Percentiles rank a stretch among this genome's conserved stretches.
Evolutionary conservation across 2,329 filamentous ascomycete species (phyloP).

Genomic region (Elsinoe batatas): DNA sequence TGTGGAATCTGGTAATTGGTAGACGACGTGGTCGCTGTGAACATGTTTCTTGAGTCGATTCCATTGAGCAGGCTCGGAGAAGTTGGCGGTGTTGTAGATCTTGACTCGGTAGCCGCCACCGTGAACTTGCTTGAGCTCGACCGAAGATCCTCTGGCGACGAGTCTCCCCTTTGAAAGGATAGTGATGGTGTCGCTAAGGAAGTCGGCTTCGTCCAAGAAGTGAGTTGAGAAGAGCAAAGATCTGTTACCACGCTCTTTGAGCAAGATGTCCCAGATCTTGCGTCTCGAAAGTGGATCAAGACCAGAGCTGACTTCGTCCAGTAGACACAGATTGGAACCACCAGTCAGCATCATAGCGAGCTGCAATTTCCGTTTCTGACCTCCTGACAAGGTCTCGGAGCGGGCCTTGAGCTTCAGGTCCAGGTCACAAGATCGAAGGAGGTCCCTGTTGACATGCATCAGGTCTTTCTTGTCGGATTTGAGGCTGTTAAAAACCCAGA

Average conservation of each 20-base stretch:
- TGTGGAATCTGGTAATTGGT: constrained; percentile 58
- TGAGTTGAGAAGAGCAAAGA: constrained; percentile 87
- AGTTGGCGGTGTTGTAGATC: constrained; percentile 48
- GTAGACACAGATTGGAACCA: constrained; percentile 75
- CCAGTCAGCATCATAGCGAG: constrained; percentile 93
- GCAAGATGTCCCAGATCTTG: constrained; percentile 89
- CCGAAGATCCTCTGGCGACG: constrained; percentile 73
- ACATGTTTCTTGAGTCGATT: constrained; percentile 30
- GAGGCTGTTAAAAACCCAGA: constrained; percentile 71
- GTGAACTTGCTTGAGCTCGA: constrained; percentile 70
- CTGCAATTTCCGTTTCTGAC: constrained; percentile 86
- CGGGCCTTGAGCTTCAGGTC: constrained; percentile 60
- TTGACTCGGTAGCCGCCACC: constrained; percentile 80
- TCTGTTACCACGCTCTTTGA: constrained; percentile 69
- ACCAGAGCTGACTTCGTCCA: constrained; percentile 85
- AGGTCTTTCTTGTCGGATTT: constrained; percentile 58
- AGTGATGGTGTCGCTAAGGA: constrained; percentile 79
- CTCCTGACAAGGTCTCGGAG: constrained; percentile 73
- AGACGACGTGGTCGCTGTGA: constrained; percentile 62
- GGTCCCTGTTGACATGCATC: constrained; percentile 48
- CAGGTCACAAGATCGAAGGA: constrained; percentile 65
- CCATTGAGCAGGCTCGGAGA: constrained; percentile 30
- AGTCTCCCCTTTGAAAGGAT: constrained; percentile 78
- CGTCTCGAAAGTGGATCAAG: constrained; percentile 76
- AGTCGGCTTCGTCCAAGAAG: constrained; percentile 85